Evolutionary conservation across 257 asterid genomes (phyloP).

Genomic region (Nyctanthes arbortristis): DNA sequence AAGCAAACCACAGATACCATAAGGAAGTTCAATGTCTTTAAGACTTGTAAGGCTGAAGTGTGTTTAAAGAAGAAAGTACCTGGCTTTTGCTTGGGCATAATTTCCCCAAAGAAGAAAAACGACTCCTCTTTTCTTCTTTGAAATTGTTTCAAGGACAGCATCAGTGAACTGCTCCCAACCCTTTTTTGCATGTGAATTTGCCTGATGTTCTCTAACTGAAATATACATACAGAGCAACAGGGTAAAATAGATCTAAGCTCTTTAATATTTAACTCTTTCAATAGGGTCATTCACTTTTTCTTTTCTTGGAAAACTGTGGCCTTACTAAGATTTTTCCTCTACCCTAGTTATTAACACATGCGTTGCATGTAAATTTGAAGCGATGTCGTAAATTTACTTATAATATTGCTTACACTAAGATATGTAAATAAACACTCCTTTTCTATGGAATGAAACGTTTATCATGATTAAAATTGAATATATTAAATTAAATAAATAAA

Average conservation of each 20-base stretch:
- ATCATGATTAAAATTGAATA: too few species aligned
- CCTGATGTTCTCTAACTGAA: constrained; percentile 86
- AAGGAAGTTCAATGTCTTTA: neutral
- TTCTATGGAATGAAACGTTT: too few species aligned
- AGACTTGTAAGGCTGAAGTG: neutral
- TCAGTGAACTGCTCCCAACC: constrained; percentile 99
- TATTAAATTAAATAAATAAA: too few species aligned
- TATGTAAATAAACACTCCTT: too few species aligned
- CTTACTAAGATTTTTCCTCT: too few species aligned
- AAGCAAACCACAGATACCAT: neutral
- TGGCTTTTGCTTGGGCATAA: constrained; percentile 88
- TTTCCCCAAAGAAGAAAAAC: constrained; percentile 99
- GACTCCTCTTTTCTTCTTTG: constrained; percentile 76
- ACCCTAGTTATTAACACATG: too few species aligned
- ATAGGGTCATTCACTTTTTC: too few species aligned
- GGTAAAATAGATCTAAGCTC: neutral
- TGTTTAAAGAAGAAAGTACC: constrained; percentile 39
- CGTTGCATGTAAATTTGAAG: too few species aligned
- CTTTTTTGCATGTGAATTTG: constrained; percentile 91
- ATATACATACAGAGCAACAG: constrained; percentile 11
- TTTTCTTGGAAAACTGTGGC: too few species aligned
- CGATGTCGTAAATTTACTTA: too few species aligned
- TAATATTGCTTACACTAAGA: too few species aligned
- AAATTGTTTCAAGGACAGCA: constrained; percentile 79
- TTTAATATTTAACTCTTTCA: too few species aligned